Conservation (phyloP, 129 eudicot species). For the Centella asiatica region DNA sequence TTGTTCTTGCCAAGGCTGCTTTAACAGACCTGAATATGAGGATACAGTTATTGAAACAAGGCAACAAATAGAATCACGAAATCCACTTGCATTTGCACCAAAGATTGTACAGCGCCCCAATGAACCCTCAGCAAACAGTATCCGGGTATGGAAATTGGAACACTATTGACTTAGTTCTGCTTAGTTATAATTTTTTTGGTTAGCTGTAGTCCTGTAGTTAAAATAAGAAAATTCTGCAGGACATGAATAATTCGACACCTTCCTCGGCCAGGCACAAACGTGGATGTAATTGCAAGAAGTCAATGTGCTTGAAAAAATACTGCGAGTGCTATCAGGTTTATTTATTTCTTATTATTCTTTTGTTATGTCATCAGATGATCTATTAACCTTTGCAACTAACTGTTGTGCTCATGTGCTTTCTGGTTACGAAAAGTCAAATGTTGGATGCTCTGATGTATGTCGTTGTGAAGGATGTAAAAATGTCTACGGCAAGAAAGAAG, state of each 20-base stretch:
- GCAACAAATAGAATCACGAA: constrained; percentile 43
- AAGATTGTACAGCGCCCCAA: constrained; percentile 29
- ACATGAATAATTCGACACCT: constrained; percentile 22
- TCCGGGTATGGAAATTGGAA: constrained; percentile 44
- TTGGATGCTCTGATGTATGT: constrained; percentile 74
- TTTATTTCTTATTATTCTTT: background rate
- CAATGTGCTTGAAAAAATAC: constrained; percentile 64
- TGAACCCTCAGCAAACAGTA: constrained; percentile 27
- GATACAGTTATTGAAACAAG: constrained; percentile 49
- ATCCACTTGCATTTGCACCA: constrained; percentile 75
- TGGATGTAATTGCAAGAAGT: constrained; percentile 90
- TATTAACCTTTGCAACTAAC: background rate
- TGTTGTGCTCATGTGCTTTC: constrained; percentile 2
- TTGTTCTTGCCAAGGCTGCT: constrained; percentile 80
- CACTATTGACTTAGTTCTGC: background rate
- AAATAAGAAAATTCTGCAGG: constrained; percentile 36
- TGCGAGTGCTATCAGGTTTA: constrained; percentile 87
- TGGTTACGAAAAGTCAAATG: constrained; percentile 41
- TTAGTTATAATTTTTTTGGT: background rate
- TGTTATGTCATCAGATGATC: background rate
- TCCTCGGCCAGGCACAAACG: constrained; percentile 55
- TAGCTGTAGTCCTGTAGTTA: background rate
- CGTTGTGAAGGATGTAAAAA: constrained; percentile 87
- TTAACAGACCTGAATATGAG: constrained; percentile 48
- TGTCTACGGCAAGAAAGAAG: constrained; percentile 52